Conservation (phyloP, 2,329 filamentous ascomycete genomes). For the Colletotrichum gloeosporioides region DNA sequence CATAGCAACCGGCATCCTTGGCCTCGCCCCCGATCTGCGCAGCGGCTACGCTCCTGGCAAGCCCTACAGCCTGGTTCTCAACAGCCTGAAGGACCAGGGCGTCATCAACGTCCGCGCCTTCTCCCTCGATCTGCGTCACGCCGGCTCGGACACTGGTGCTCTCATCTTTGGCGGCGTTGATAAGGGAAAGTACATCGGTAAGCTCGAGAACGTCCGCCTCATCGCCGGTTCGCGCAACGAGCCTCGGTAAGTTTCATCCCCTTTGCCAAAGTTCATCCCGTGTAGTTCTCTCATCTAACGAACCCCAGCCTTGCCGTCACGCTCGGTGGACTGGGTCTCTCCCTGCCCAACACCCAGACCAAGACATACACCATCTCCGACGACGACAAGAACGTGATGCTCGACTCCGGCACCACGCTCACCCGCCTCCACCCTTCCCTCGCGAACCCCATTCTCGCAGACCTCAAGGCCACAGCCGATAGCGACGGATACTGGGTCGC, state of each 20-base stretch:
- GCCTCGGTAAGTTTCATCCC: constrained; percentile 28
- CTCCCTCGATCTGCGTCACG: constrained; percentile 53
- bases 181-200: constrained; percentile 55
- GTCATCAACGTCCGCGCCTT: constrained; percentile 56
- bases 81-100: constrained; percentile 51
- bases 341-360: constrained; percentile 24
- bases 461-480: constrained; percentile 46
- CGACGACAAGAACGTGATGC: constrained; percentile 46
- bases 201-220: constrained; percentile 47
- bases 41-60: constrained; percentile 39
- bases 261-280: not conserved
- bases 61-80: constrained; percentile 60
- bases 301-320: constrained; percentile 35
- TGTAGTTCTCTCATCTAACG: not conserved
- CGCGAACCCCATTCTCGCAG: constrained; percentile 45
- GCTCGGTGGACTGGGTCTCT: constrained; percentile 36
- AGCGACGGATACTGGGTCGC: constrained; percentile 49
- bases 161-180: constrained; percentile 61
- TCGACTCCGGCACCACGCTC: constrained; percentile 60
- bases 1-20: constrained; percentile 58
- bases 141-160: constrained; percentile 48
- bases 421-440: constrained; percentile 48
- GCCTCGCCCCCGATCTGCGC: constrained; percentile 48
- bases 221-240: constrained; percentile 40
- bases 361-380: constrained; percentile 28